Base-by-base conservation (phyloP, 1,284 basidiomycete genomes). In the Heterobasidion annosum region DNA sequence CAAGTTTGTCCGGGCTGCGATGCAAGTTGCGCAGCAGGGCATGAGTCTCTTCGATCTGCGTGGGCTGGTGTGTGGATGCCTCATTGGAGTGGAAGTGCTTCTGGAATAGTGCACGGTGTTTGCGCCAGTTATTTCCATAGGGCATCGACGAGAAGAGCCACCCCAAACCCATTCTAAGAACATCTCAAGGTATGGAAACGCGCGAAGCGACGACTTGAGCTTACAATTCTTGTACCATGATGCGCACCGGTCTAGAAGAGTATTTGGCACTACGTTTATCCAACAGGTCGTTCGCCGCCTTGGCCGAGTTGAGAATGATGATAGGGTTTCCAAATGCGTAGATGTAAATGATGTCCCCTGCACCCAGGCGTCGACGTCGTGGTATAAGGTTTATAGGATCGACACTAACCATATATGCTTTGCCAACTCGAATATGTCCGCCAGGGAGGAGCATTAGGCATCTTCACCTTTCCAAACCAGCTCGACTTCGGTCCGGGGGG, bases 191-290 rank as follows among this genome's bases (percentile, higher is more conserved):
- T 8, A 2, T 32, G 9, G 25, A 33, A 48, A 19, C 1, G 12
- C 45, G 13, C 15, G 13, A 34, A 45, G 25, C 10, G 19, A 12
- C 32, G n/a, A 52, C 12, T 18, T 8, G 34, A 12, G 4, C n/a
- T 45, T 44, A 48, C 46, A 48, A 25, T 33, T 56, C 60, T 12
- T 55, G 37, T 12, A 63, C 44, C 62, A 67, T 61, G 4, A 61
- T 54, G 52, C 61, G 45, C 2, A 58, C 50, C 2, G 59, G 56
- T 9, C 74, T 66, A 49, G 65, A 66, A 4, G 70, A 78, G 62
- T 75, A 75, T 4, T 68, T 69, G 1, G 67, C 63, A 0, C 71
- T 71, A 8, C 70, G 63, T 54, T 66, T 71, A 42, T 75, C 73
- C 44, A 77, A 59, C 10, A 77, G 61, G 13, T 75, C 75, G 0